A percentile compares a stretch with the other conserved stretches of the same genome.
These are phyloP conservation scores for Ailanthus altissimus DNA, from an alignment of 345 rosid species.

Conservation along the genomic window DNA sequence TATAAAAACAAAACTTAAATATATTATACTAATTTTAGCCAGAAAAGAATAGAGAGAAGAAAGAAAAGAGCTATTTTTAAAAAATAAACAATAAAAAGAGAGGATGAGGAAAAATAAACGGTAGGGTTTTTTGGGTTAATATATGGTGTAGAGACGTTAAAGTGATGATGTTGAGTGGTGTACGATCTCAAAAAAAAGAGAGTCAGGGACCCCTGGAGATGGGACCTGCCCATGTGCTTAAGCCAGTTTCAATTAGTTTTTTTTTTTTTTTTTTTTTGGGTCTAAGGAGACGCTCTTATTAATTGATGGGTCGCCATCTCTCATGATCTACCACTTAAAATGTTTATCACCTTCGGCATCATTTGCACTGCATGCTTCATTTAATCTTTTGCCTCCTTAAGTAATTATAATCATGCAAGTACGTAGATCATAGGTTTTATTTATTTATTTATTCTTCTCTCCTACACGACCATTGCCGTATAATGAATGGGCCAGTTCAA, in stretches of 20 bases:
- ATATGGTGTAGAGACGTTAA: background rate
- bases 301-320: slow-evolving; percentile 41
- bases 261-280: too few species aligned
- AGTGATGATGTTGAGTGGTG: background rate
- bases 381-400: background rate
- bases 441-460: too few species aligned
- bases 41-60: too few species aligned
- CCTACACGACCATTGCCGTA: too few species aligned
- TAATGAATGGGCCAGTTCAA: too few species aligned
- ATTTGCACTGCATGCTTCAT: background rate
- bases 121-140: background rate
- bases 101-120: background rate
- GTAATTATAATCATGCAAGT: background rate
- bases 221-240: slow-evolving; percentile 41
- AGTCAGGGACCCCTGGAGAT: slow-evolving; percentile 26
- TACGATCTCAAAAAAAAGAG: slow-evolving; percentile 17
- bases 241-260: slow-evolving; percentile 22
- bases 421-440: background rate
- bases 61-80: background rate
- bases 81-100: background rate
- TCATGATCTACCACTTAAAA: slow-evolving; percentile 21
- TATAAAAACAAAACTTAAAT: too few species aligned
- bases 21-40: too few species aligned
- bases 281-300: slow-evolving; percentile 26
- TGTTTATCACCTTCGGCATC: slow-evolving; percentile 10